phyloP scores from a whole-genome alignment of 805 yeast species.

The Ogataea degrootiae region DNA sequence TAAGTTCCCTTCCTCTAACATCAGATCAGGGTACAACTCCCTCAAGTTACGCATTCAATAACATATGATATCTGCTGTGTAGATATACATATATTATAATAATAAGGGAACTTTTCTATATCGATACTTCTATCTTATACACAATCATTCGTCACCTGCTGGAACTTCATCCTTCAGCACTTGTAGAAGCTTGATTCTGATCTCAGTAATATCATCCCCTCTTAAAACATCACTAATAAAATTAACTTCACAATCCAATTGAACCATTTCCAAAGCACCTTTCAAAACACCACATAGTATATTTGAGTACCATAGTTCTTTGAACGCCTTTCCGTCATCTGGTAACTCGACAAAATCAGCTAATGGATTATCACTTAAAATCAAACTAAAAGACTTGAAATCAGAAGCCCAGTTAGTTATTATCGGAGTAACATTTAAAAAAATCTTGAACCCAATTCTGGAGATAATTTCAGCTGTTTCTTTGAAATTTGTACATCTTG shows the following conservation, averaged over 20 bases:
- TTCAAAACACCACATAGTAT: constrained; percentile 83
- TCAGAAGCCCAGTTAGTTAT: constrained; percentile 68
- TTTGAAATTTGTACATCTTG: constrained; percentile 71
- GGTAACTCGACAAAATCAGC: constrained; percentile 96
- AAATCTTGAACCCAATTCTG: constrained; percentile 86
- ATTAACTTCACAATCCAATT: constrained; percentile 77
- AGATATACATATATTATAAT: background rate
- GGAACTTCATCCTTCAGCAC: constrained; percentile 92
- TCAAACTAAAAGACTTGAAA: constrained; percentile 65
- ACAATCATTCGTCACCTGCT: constrained; percentile 74
- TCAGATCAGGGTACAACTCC: too few relatives aligned
- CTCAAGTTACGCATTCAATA: too few relatives aligned
- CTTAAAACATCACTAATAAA: constrained; percentile 77
- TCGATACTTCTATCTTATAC: background rate
- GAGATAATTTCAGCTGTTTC: constrained; percentile 86
- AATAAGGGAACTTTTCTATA: background rate
- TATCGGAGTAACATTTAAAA: constrained; percentile 75
- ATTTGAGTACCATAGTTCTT: constrained; percentile 89
- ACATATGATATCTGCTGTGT: background rate
- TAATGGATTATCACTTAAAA: constrained; percentile 81
- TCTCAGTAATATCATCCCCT: constrained; percentile 79
- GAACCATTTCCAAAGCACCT: constrained; percentile 95
- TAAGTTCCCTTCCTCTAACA: too few relatives aligned
- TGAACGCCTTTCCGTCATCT: constrained; percentile 61
- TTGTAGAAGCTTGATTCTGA: constrained; percentile 64